Percentiles rank a stretch among this genome's conserved stretches.
phyloP scores from a whole-genome alignment of 331 rosid genomes.

The Rosa hybrid region DNA sequence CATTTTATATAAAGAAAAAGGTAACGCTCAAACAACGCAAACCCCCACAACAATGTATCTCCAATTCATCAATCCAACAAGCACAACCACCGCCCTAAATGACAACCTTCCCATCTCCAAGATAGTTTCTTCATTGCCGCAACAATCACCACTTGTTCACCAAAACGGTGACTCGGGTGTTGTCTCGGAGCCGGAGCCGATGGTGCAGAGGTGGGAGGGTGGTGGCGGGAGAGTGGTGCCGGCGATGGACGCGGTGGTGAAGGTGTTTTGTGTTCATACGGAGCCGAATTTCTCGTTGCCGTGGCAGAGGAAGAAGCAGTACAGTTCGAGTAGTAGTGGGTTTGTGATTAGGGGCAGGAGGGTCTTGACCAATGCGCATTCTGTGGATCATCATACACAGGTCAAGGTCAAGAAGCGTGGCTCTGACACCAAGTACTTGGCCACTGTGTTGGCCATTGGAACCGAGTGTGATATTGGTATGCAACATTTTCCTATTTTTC shows the following conservation, averaged over 20 bases:
- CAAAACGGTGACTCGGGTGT: constrained; percentile 25
- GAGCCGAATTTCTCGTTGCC: constrained; percentile 79
- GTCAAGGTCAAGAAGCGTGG: constrained; percentile 87
- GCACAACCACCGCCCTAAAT: constrained; percentile 11
- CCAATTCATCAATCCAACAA: constrained; percentile 15
- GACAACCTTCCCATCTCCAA: constrained; percentile 28
- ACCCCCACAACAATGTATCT: constrained; percentile 11
- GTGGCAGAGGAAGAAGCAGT: constrained; percentile 83
- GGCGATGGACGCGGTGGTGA: constrained; percentile 80
- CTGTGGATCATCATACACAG: constrained; percentile 74
- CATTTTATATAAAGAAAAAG: background rate
- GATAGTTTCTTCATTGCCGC: background rate
- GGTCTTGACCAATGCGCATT: constrained; percentile 79
- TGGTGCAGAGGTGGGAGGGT: constrained; percentile 29
- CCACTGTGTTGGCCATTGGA: constrained; percentile 80
- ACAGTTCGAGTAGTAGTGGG: constrained; percentile 76
- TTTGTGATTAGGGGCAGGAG: constrained; percentile 64
- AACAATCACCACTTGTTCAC: constrained; percentile 16
- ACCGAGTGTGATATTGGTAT: constrained; percentile 86
- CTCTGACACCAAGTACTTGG: constrained; percentile 78
- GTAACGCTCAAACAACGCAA: no score
- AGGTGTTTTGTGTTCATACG: constrained; percentile 79
- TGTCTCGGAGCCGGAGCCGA: constrained; percentile 17
- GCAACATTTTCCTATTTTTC: background rate
- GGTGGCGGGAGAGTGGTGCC: constrained; percentile 51